Evolutionary conservation across 768 basidiomycete species (phyloP).

Genomic region (Porpolomopsis calyptriformis): DNA sequence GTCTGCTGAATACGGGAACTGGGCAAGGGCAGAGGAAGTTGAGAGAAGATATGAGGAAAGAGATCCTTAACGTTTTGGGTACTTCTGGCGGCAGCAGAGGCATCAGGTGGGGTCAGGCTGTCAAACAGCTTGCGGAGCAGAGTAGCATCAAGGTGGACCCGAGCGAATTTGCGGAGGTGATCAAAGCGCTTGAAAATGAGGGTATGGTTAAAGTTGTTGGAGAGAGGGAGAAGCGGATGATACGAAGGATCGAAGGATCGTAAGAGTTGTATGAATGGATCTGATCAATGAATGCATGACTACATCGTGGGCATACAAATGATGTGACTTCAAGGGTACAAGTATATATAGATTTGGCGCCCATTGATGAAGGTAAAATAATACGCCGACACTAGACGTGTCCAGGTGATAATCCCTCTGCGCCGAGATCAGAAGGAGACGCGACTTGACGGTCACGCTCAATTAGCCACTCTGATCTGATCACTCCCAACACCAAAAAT

Average conservation of each 20-base stretch:
- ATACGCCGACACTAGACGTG: too few species aligned
- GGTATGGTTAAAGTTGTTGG: conserved; percentile 80
- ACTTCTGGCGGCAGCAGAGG: conserved; percentile 46
- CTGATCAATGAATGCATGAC: not conserved
- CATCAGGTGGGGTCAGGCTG: conserved; percentile 74
- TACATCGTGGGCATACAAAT: too few species aligned
- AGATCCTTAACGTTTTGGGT: conserved; percentile 59
- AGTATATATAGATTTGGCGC: too few species aligned
- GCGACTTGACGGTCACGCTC: too few species aligned
- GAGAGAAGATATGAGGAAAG: conserved; percentile 83
- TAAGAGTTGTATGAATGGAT: not conserved
- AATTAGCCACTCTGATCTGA: too few species aligned
- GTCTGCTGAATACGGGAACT: conserved; percentile 87
- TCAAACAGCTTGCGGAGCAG: conserved; percentile 71
- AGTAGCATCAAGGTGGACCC: conserved; percentile 72
- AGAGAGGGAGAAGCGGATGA: conserved; percentile 75
- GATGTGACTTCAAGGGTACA: too few species aligned
- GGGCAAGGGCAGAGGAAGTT: conserved; percentile 77
- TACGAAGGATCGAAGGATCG: conserved; percentile 49
- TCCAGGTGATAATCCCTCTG: too few species aligned
- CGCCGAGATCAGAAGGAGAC: too few species aligned
- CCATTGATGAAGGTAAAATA: too few species aligned
- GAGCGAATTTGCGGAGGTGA: conserved; percentile 72
- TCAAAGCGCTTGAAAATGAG: conserved; percentile 73
- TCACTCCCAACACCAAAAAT: too few species aligned